These are phyloP conservation scores for Holtermannia corniformis DNA, from an alignment of 768 basidiomycete species.

Conservation along the genomic window DNA sequence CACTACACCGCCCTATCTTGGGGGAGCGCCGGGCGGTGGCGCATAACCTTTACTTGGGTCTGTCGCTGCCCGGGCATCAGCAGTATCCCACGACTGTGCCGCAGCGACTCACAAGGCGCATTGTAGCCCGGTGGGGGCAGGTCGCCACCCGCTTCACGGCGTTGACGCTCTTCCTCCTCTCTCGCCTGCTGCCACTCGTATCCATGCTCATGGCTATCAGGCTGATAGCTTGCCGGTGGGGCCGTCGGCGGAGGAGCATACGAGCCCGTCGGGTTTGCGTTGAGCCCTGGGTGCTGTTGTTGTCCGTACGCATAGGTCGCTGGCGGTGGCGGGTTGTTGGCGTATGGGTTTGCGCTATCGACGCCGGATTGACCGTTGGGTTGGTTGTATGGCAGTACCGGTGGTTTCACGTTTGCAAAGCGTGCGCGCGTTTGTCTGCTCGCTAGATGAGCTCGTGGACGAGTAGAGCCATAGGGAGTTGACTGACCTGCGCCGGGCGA, in stretches of 20 bases:
- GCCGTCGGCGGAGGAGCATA: conserved; percentile 3
- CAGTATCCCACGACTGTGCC: not conserved
- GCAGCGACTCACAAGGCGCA: not conserved
- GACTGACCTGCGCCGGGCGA: conserved; percentile 32
- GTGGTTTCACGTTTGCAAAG: conserved; percentile 23
- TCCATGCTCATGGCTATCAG: conserved; percentile 30
- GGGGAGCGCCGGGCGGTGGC: no score
- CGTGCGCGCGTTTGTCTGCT: conserved; percentile 23
- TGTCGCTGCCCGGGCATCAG: not conserved
- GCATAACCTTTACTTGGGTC: not conserved
- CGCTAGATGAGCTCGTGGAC: not conserved
- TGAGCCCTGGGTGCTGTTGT: not conserved
- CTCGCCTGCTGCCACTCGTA: conserved; percentile 38
- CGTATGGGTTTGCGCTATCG: conserved; percentile 14
- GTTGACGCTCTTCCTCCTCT: conserved; percentile 13
- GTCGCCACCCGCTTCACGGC: not conserved
- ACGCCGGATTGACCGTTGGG: conserved; percentile 14
- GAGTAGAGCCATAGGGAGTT: not conserved
- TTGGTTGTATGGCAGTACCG: conserved; percentile 22
- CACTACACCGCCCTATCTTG: no score
- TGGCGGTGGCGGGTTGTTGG: conserved; percentile 13
- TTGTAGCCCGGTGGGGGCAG: not conserved
- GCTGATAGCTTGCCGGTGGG: conserved; percentile 31
- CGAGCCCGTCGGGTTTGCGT: not conserved
- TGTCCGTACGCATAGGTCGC: not conserved